These are phyloP conservation scores for Colletotrichum horii DNA, from an alignment of 2,329 filamentous ascomycete genomes.

Conservation along the genomic window DNA sequence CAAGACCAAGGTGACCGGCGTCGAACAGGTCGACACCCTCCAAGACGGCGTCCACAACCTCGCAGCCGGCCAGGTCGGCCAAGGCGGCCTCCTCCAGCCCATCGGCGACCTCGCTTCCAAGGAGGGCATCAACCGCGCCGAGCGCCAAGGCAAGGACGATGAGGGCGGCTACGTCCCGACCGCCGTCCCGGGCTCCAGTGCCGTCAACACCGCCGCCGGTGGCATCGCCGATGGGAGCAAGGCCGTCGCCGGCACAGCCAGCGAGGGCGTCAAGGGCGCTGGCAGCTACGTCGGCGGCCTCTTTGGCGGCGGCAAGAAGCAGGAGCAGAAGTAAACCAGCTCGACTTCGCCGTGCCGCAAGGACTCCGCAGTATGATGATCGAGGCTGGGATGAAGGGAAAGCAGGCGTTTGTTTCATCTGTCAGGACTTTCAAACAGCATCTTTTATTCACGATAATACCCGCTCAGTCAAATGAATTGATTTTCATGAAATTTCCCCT, in stretches of 20 bases:
- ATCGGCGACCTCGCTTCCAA: constrained; percentile 66
- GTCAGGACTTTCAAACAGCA: not conserved
- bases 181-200: constrained; percentile 32
- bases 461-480: not conserved
- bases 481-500: not conserved
- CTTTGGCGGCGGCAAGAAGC: constrained; percentile 34
- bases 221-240: constrained; percentile 35
- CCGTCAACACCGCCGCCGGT: constrained; percentile 29
- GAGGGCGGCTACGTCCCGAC: constrained; percentile 51
- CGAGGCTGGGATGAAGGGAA: not conserved
- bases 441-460: constrained; percentile 4
- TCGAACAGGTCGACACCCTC: constrained; percentile 69
- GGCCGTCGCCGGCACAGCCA: constrained; percentile 28
- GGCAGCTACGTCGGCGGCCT: constrained; percentile 37
- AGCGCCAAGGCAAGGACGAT: constrained; percentile 69
- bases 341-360: not conserved
- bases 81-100: constrained; percentile 70
- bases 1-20: constrained; percentile 73
- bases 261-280: constrained; percentile 33
- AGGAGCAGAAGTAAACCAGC: constrained; percentile 24
- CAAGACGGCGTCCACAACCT: constrained; percentile 71
- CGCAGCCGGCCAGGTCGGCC: constrained; percentile 67
- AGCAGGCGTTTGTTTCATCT: constrained; percentile 6
- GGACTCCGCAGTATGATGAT: not conserved
- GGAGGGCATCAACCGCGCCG: constrained; percentile 69